phyloP scores from a whole-genome alignment of 2,329 filamentous ascomycete genomes.

The Dactylellina leptospora region DNA sequence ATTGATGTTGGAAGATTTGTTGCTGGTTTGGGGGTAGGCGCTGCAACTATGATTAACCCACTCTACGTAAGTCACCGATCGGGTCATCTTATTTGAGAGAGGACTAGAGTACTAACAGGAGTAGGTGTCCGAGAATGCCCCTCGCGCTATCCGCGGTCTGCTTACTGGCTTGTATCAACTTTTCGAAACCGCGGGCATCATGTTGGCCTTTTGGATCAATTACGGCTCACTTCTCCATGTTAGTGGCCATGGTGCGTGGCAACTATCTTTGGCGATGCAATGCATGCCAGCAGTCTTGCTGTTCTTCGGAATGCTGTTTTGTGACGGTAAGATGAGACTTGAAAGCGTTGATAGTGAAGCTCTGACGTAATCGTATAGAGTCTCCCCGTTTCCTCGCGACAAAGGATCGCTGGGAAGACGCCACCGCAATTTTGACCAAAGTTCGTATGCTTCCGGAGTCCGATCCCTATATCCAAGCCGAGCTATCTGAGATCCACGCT shows the following conservation, averaged over 20 bases:
- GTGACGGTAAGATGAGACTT: constrained; percentile 58
- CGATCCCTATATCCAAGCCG: constrained; percentile 68
- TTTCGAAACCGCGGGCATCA: constrained; percentile 58
- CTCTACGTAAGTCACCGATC: constrained; percentile 63
- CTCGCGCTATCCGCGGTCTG: constrained; percentile 68
- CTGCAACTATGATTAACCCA: constrained; percentile 67
- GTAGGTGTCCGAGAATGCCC: constrained; percentile 62
- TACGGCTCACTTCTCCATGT: constrained; percentile 66
- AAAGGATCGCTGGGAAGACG: constrained; percentile 73
- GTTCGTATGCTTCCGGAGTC: constrained; percentile 67
- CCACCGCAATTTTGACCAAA: constrained; percentile 66
- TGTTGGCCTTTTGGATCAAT: constrained; percentile 66
- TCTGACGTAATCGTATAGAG: no score
- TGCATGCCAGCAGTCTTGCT: constrained; percentile 71
- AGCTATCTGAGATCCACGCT: constrained; percentile 69
- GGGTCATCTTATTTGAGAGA: neutral
- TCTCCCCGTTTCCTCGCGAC: constrained; percentile 75
- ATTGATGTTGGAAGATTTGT: constrained; percentile 73
- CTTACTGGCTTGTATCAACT: constrained; percentile 69
- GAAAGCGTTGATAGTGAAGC: no score
- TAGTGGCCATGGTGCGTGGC: constrained; percentile 64
- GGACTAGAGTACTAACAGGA: constrained; percentile 5
- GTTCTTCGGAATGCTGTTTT: constrained; percentile 69
- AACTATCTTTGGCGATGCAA: constrained; percentile 73
- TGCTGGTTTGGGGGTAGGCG: constrained; percentile 65